Base-by-base conservation (phyloP, 306 rosid genomes). In the Casuarina glauca region DNA sequence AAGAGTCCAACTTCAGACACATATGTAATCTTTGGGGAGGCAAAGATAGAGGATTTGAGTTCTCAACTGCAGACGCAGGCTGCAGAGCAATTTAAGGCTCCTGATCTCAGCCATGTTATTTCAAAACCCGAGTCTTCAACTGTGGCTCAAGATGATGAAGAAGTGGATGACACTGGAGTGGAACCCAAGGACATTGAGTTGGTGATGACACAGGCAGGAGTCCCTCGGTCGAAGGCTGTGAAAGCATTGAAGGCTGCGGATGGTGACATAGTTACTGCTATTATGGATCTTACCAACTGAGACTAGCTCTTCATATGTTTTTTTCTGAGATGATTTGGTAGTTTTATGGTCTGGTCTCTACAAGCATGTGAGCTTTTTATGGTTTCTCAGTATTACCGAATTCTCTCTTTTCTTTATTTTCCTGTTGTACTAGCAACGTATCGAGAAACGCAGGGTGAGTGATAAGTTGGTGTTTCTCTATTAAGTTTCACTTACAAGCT, bases 181-280 rank as follows among this genome's bases (percentile, higher is more conserved):
- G 98, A 93, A 78, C 91, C 91, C 46, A 93, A 93, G 82, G 98
- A 93, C 74, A 88, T 88, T 4, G 98, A 93, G 86, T 80, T 91
- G 84, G 98, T 91, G 82, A 90, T 91, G 91, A 93, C 97, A n/a
- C 98, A 93, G 79, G 97, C 98, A 20, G 96, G 97, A 8, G 98
- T 91, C 51, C 46, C 97, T 5, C 91, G 97, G 84, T 58, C 93
- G 3, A 90, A 70, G 86, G 97, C 97, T 4, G 96, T 93, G 62
- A 93, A 84, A 76, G 97, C 98, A 55, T 90, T 91, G 64, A 88
- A 91, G 87, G 89, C 88, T 38, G 78, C 93, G 0, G 73, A 84
- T 1, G 96, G 98, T 0, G 97, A 91, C 87, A 93, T 93, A 20
- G 98, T 93, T 64, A 89, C 93, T 50, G 98, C 97, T 39, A 91